Conservation (phyloP, 208 protist species). For the Naegleria gruberi region DNA sequence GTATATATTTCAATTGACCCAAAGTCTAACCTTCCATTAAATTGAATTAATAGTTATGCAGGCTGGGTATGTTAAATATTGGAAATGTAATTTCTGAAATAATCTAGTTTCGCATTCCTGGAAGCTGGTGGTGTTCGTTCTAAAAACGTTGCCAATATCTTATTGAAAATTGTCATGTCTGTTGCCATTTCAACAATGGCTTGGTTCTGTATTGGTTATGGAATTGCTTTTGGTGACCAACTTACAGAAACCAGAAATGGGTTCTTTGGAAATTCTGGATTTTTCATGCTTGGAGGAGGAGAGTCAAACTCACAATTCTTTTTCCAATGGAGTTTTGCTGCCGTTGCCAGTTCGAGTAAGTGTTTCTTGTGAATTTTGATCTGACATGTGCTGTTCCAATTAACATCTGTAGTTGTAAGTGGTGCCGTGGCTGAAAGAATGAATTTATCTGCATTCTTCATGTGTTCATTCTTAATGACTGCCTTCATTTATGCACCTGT, state of each 20-base stretch:
- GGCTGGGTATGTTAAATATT: neutral
- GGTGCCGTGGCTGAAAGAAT: neutral
- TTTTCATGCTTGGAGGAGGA: neutral
- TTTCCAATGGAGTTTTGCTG: neutral
- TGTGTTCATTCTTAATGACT: neutral
- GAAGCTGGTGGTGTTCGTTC: conserved; percentile 31
- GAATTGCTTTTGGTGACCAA: neutral
- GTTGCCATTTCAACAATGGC: conserved; percentile 26
- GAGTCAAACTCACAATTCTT: neutral
- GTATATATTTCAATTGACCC: neutral
- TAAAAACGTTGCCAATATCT: conserved; percentile 38
- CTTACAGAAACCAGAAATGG: neutral
- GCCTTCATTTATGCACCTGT: neutral
- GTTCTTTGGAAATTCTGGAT: neutral
- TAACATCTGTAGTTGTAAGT: neutral
- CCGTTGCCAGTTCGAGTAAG: neutral
- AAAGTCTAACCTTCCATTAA: no score
- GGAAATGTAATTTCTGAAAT: conserved; percentile 27
- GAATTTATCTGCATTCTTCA: neutral
- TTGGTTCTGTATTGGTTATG: conserved; percentile 17
- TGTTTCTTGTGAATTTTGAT: neutral
- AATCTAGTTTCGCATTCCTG: conserved; percentile 33
- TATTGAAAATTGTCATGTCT: conserved; percentile 36
- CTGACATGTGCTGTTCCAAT: neutral
- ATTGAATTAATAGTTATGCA: neutral